A percentile compares a stretch with the other conserved stretches of the same genome.
Evolutionary conservation across 1,139 yeast species (phyloP).

Genomic region (Saccharomyces hybrid): DNA sequence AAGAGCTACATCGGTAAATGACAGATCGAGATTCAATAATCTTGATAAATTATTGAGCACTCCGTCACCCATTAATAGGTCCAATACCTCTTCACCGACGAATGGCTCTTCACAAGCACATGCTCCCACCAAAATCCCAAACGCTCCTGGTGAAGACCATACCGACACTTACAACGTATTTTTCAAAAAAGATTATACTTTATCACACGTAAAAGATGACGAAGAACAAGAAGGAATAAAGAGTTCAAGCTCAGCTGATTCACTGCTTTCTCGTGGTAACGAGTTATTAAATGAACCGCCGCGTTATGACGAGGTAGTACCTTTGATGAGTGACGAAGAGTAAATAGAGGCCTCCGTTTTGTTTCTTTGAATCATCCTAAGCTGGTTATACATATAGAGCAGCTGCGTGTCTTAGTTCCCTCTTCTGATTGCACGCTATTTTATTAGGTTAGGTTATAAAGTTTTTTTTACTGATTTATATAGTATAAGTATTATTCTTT

Average conservation of each 20-base stretch:
- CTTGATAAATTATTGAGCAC: constrained; percentile 10
- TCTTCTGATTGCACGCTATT: not conserved
- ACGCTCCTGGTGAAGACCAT: not conserved
- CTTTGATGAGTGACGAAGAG: constrained; percentile 14
- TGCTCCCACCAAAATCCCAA: not conserved
- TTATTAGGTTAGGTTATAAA: not conserved
- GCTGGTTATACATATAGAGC: not conserved
- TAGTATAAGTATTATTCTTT: not conserved
- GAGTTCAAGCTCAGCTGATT: not conserved
- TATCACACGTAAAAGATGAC: not conserved
- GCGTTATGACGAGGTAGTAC: constrained; percentile 18
- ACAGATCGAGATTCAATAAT: constrained; percentile 11
- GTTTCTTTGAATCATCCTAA: not conserved
- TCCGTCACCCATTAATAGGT: not conserved
- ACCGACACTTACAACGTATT: not conserved
- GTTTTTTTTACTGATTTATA: not conserved
- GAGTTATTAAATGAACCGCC: constrained; percentile 12
- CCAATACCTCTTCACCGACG: not conserved
- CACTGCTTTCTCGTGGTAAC: not conserved
- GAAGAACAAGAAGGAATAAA: not conserved
- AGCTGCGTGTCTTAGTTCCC: not conserved
- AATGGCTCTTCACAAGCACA: not conserved
- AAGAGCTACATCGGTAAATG: constrained; percentile 1
- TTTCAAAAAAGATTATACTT: constrained; percentile 11
- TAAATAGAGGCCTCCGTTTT: not conserved